phyloP scores from a whole-genome alignment of 73 alveolate genomes.

The Paramecium octaurelia region DNA sequence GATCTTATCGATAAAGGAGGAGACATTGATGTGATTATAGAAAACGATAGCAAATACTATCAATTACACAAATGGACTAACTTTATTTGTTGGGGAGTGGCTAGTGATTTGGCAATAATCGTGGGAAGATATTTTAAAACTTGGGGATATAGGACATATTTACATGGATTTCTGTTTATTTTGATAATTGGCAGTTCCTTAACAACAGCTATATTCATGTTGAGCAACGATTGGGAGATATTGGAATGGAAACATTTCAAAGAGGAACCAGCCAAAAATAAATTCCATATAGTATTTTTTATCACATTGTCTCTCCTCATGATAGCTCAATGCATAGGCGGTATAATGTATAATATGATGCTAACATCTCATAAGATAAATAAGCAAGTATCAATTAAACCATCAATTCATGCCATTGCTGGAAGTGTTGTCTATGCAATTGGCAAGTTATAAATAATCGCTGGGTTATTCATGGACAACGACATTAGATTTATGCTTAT shows the following conservation, averaged over 20 bases:
- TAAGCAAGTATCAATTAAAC: background rate
- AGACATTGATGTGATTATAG: background rate
- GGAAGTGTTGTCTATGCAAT: background rate
- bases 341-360: background rate
- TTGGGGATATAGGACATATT: background rate
- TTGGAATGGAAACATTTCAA: background rate
- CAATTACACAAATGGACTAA: background rate
- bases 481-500: background rate
- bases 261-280: background rate
- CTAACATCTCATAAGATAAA: background rate
- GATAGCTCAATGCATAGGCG: background rate
- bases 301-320: background rate
- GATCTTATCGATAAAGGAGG: background rate
- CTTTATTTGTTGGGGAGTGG: slow-evolving; percentile 4
- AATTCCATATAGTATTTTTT: background rate
- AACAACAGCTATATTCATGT: background rate
- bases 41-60: background rate
- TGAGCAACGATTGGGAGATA: background rate
- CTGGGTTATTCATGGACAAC: background rate
- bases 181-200: background rate
- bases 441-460: background rate
- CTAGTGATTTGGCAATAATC: background rate
- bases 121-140: background rate
- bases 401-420: background rate
- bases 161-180: background rate